Evolutionary conservation across 352 stramenopile genomes (phyloP), one percentile per base, ranked within the genome.

Genomic region (Phytopythium oedochilum): DNA sequence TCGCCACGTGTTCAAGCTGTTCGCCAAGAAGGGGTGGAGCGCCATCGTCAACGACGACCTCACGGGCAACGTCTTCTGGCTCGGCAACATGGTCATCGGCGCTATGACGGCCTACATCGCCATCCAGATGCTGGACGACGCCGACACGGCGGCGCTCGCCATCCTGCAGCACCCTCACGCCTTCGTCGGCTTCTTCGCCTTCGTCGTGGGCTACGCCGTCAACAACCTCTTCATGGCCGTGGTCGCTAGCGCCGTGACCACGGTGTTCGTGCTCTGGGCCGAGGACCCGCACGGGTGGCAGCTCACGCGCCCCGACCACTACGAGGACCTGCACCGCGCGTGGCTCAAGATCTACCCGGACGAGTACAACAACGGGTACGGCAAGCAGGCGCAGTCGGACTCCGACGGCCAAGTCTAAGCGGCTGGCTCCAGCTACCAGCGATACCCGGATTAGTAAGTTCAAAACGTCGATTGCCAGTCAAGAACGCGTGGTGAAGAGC

Each of bases 41-140:
- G 83, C 85, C 44, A 93, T 96, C 26, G 83, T 96, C 35, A 95
- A 94, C 64, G 86, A 96, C 60, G 77, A 94, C 60, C 69, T 96
- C 53, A 92, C 79, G 20, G 76, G 82, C 53, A 91, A 87, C 36
- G 75, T 94, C 1, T 92, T 96, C 57, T 93, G 83, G 60, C 64
- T 96, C 20, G 83, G 84, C 47, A 89, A 82, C 66, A 38, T 97
- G 34, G 68, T 86, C 23, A 83, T 94, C 44, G 88, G 89, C 22
- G 68, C 62, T 0, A 54, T 83, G 32, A 84, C 73, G n/a, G 77
- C 77, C 9, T 92, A 74, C 64, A 78, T 92, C 31, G 81, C 62
- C 10, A 47, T 90, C 8, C 54, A 78, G 34, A 71, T 89, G 39
- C 66, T 78, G 23, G 53, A 83, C 20, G 64, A 77, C 53, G 57